Evolutionary conservation across 1,284 basidiomycete genomes (phyloP).

Genomic region (Mycena citricolor): DNA sequence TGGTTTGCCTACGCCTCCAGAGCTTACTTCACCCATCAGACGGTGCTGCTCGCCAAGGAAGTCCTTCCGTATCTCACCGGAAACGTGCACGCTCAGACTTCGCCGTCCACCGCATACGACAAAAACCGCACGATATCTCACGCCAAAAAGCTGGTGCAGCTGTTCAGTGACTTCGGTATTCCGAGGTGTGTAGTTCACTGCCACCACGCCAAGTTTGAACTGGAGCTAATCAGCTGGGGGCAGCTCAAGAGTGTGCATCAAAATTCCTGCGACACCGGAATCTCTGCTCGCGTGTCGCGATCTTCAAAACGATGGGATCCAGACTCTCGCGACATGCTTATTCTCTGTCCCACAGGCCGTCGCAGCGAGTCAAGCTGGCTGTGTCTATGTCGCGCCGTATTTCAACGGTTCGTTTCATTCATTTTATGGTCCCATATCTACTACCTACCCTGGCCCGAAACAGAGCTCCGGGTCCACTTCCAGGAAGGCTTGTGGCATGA

Average conservation of each 20-base stretch:
- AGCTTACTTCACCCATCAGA: slow-evolving; percentile 39
- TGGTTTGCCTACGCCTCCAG: no score
- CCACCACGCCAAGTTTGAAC: no score
- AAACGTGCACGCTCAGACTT: slow-evolving; percentile 47
- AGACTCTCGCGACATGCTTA: slow-evolving; percentile 47
- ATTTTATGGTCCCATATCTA: not conserved
- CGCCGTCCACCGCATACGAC: slow-evolving; percentile 44
- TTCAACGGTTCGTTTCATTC: slow-evolving; percentile 41
- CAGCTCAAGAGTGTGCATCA: slow-evolving; percentile 46
- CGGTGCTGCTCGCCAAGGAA: slow-evolving; percentile 44
- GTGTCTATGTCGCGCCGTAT: slow-evolving; percentile 49
- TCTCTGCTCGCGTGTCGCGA: slow-evolving; percentile 44
- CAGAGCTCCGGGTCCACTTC: slow-evolving; percentile 52
- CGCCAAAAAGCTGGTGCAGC: slow-evolving; percentile 41
- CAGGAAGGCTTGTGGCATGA: slow-evolving; percentile 41
- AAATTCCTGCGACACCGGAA: slow-evolving; percentile 50
- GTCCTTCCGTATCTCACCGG: slow-evolving; percentile 46
- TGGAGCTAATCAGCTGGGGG: not conserved
- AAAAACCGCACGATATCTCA: slow-evolving; percentile 45
- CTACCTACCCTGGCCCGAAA: not conserved
- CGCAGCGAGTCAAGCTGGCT: slow-evolving; percentile 47
- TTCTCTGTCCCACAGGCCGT: slow-evolving; percentile 49
- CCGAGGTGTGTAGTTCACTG: slow-evolving; percentile 34
- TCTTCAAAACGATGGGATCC: slow-evolving; percentile 40
- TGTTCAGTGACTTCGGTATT: slow-evolving; percentile 46